Evolutionary conservation across 2,329 filamentous ascomycete genomes (phyloP), one percentile per base, ranked within the genome.

Genomic region (Exophiala lecanii-corni): DNA sequence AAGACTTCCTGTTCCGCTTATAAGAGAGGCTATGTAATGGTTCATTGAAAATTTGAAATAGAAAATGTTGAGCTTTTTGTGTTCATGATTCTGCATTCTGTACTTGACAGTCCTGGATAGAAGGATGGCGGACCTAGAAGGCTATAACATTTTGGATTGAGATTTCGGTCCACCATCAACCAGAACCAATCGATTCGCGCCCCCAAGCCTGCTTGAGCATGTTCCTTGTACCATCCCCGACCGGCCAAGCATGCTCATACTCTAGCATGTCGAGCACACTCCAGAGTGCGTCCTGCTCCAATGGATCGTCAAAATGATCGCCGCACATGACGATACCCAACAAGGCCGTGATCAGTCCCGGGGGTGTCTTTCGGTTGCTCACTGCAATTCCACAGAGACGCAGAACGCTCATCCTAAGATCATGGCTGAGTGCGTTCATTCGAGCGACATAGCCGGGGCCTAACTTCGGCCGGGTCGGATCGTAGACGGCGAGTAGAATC

Each of bases 311-410:
- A 31, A 63, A 62, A 26, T 57, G 55, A 15, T 62, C 61, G 2
- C 61, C 61, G 43, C 60, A 63, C 54, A 62, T 59, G 1, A 56
- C 54, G 33, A 64, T 61, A 7, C 57, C 58, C 35, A 62, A 52
- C 20, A 54, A 59, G 2, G 61, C 61, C 13, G 54, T 60, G 51
- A 79, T 76, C 60, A 78, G 69, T 25, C 69, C 69, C 0, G 78
- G 76, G n/a, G 77, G 72, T 2, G 70, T 74, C 59, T 68, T 70
- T 32, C 71, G 65, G 54, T 82, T 82, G 25, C 71, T 73, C 7
- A 74, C 55, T 0, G 75, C 76, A 25, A 81, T 80, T 2, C 78
- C 78, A 51, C 77, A 81, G 2, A 81, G 61, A 15, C 69, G 62
- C 6, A 74, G 63, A 2, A 81, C 67, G 17, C 74, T 39, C 59